A percentile compares a stretch with the other conserved stretches of the same genome.
Conservation (phyloP, 441 rosid genomes). For the Erodium moschatum region DNA sequence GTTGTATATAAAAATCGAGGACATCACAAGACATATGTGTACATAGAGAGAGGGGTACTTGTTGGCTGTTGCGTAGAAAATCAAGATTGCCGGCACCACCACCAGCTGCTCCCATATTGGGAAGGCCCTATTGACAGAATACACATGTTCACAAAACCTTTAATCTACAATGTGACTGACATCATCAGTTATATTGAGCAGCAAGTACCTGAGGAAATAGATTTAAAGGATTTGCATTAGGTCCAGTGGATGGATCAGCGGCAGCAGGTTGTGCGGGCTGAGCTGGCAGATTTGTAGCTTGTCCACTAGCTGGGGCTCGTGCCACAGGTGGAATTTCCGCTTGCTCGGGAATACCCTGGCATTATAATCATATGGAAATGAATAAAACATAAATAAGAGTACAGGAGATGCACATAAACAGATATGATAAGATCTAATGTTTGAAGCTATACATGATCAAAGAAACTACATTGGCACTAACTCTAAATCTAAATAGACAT, state of each 20-base stretch:
- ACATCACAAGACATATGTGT: background rate
- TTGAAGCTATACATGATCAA: too few relatives aligned
- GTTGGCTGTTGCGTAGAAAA: slow-evolving; percentile 77
- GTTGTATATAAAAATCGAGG: background rate
- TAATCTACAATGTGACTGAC: background rate
- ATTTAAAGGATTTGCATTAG: slow-evolving; percentile 88
- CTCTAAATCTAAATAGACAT: too few relatives aligned
- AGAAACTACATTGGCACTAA: too few relatives aligned
- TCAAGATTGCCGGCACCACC: slow-evolving; percentile 62
- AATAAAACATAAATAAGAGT: too few relatives aligned
- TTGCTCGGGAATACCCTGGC: slow-evolving; percentile 89
- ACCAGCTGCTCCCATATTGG: slow-evolving; percentile 56
- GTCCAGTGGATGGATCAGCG: slow-evolving; percentile 51
- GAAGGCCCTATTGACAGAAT: slow-evolving; percentile 53
- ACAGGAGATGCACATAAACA: too few relatives aligned
- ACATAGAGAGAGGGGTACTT: slow-evolving; percentile 34
- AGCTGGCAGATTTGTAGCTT: slow-evolving; percentile 43
- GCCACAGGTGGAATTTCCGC: slow-evolving; percentile 62
- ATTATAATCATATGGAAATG: slow-evolving; percentile 10
- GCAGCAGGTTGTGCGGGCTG: slow-evolving; percentile 38
- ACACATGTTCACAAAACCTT: slow-evolving; percentile 5
- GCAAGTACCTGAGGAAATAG: slow-evolving; percentile 76
- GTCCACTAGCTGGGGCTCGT: slow-evolving; percentile 43
- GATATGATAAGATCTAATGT: too few relatives aligned
- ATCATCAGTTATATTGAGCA: background rate